A percentile compares a stretch with the other conserved stretches of the same genome.
Conservation (phyloP, 1,284 basidiomycete genomes). For the Trametes pubescens region DNA sequence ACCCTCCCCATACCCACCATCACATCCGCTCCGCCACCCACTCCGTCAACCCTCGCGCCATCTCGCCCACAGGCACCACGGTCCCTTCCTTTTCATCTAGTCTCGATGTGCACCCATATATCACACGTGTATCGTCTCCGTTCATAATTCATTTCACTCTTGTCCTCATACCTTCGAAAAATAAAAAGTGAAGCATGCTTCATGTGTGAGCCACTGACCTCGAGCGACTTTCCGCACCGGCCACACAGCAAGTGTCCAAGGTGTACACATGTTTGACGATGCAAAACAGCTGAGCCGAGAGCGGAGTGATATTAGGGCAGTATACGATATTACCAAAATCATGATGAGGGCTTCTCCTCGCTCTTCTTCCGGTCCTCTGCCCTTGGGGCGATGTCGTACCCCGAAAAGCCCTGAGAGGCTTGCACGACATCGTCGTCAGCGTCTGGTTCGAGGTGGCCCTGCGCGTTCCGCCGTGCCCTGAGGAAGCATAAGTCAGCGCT, state of each 20-base stretch:
- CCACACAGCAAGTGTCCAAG: background rate
- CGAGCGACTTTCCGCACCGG: no score
- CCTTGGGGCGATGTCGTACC: constrained; percentile 57
- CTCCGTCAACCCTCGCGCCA: no score
- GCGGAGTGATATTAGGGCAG: constrained; percentile 19
- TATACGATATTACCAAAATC: constrained; percentile 11
- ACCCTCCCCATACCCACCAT: no score
- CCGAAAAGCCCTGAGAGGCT: constrained; percentile 78
- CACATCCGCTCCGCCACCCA: no score
- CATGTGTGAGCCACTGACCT: no score
- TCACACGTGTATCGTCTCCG: no score
- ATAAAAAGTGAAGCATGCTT: no score
- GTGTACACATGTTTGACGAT: background rate
- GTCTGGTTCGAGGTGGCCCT: constrained; percentile 87
- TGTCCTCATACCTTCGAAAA: no score
- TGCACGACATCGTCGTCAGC: constrained; percentile 82
- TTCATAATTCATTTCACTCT: no score
- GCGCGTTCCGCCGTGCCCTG: constrained; percentile 82
- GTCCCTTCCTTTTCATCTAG: no score
- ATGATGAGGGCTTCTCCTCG: constrained; percentile 24
- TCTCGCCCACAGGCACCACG: no score
- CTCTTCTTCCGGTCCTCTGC: constrained; percentile 42
- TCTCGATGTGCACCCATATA: no score
- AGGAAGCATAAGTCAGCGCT: background rate
- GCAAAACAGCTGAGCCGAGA: background rate